Percentiles rank a stretch among this genome's conserved stretches.
Evolutionary conservation across 768 basidiomycete genomes (phyloP).

Genomic region (Lyophyllum semitale): DNA sequence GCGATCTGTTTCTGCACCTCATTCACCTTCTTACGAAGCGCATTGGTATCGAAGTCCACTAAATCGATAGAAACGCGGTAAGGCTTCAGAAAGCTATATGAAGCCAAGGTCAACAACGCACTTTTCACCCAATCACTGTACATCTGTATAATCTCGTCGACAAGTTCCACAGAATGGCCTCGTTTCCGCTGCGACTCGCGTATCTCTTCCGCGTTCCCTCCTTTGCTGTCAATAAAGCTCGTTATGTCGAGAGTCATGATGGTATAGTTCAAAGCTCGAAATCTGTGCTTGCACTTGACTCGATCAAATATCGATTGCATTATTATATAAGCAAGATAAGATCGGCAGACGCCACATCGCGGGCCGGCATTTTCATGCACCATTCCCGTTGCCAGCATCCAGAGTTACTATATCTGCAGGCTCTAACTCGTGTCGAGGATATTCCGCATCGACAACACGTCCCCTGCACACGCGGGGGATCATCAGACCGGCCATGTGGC

Average conservation of each 20-base stretch:
- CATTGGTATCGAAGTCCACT: slow-evolving; percentile 90
- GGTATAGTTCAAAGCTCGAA: slow-evolving; percentile 2
- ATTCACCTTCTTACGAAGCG: slow-evolving; percentile 81
- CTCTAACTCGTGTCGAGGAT: neutral
- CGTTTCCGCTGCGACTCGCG: slow-evolving; percentile 91
- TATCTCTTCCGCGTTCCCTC: slow-evolving; percentile 89
- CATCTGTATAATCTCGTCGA: slow-evolving; percentile 92
- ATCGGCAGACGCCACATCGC: slow-evolving; percentile 1
- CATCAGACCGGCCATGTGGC: neutral
- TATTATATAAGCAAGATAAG: slow-evolving; percentile 13
- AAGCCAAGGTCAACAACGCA: slow-evolving; percentile 45
- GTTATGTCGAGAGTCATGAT: slow-evolving; percentile 83
- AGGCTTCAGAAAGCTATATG: neutral
- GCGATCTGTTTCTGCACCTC: slow-evolving; percentile 93
- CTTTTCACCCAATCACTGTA: slow-evolving; percentile 94
- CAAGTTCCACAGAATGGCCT: slow-evolving; percentile 85
- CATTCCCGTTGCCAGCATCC: neutral
- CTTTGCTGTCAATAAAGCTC: slow-evolving; percentile 82
- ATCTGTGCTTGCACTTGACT: slow-evolving; percentile 8
- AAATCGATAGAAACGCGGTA: slow-evolving; percentile 2
- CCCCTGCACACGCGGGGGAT: neutral
- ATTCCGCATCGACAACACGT: no score
- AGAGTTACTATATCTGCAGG: neutral
- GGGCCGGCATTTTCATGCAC: neutral
- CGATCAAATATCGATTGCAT: slow-evolving; percentile 13